Evolutionary conservation across 2,329 filamentous ascomycete genomes (phyloP), one percentile per base, ranked within the genome.

Genomic region (Exutisphaerella laricina): DNA sequence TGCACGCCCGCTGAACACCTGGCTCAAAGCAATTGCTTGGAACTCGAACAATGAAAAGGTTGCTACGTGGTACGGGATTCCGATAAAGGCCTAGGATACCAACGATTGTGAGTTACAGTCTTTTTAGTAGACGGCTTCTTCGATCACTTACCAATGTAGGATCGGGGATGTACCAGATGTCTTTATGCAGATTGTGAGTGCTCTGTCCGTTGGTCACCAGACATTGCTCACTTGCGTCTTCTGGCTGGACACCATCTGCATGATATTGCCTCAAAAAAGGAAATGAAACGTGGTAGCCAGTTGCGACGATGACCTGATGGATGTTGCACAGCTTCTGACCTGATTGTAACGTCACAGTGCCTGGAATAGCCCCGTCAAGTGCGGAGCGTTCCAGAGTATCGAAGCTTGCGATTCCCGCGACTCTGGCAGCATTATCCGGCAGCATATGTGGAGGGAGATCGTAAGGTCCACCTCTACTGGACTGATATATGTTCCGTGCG

Each of bases 11-110:
- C 75, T 66, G 3, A 80, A 69, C 0, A 81, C 73, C 2, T 76
- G 71, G 0, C 80, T 75, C 0, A 82, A 66, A 0, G 72, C 73
- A 49, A 81, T 75, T 0, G 79, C 80, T 57, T 86, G 82, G 51
- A 83, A 84, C 46, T 85, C 82, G 47, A 84, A 85, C 0, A 85
- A 66, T 0, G 78, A 79, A 54, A 85, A 86, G 0, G 82, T 85
- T 0, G 80, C 79, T 0, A 77, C 77, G 54, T 82, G 77, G 54
- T 79, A 84, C 0, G 79, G 80, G 0, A 81, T 75, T 0, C 82
- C 82, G 13, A 85, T 44, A 30, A 48, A 45, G 5, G 37, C 38
- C n/a, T n/a, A n/a, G n/a, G n/a, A n/a, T n/a, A n/a, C n/a, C n/a
- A n/a, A n/a, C n/a, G n/a, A n/a, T n/a, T n/a, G n/a, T n/a, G n/a